These are phyloP conservation scores for Vanrija pseudolonga DNA, from an alignment of 1,284 basidiomycete genomes.

Conservation along the genomic window DNA sequence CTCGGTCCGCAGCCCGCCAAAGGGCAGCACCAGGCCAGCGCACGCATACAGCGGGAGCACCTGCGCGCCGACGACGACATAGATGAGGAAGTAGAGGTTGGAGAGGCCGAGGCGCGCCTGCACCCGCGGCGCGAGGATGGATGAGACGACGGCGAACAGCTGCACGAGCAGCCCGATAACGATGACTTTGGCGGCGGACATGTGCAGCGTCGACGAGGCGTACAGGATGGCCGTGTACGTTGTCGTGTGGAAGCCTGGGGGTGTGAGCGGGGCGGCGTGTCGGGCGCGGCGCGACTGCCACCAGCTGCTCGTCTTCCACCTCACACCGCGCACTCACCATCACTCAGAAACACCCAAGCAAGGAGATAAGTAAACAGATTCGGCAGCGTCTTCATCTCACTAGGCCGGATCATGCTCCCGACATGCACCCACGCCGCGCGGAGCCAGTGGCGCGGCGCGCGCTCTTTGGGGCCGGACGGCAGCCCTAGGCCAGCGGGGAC, in stretches of 20 bases:
- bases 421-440: constrained; percentile 35
- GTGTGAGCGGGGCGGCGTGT: neutral
- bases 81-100: constrained; percentile 64
- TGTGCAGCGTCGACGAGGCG: constrained; percentile 44
- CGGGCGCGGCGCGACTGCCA: no score
- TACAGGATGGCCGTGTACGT: constrained; percentile 46
- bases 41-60: constrained; percentile 77
- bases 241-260: constrained; percentile 44
- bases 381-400: constrained; percentile 65
- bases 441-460: constrained; percentile 20
- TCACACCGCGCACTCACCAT: constrained; percentile 56
- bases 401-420: constrained; percentile 61
- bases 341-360: constrained; percentile 87
- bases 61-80: constrained; percentile 64
- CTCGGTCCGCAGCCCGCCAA: constrained; percentile 66
- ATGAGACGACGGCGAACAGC: constrained; percentile 44
- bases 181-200: constrained; percentile 51
- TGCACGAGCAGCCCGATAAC: constrained; percentile 49
- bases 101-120: constrained; percentile 56
- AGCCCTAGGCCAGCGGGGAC: constrained; percentile 70
- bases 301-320: no score
- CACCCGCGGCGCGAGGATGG: constrained; percentile 37
- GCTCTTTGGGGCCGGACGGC: constrained; percentile 46
- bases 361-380: constrained; percentile 81
- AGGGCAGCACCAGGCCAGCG: constrained; percentile 65